These are phyloP conservation scores for Osmanthus fragrans DNA, from an alignment of 257 asterid species.

Conservation along the genomic window DNA sequence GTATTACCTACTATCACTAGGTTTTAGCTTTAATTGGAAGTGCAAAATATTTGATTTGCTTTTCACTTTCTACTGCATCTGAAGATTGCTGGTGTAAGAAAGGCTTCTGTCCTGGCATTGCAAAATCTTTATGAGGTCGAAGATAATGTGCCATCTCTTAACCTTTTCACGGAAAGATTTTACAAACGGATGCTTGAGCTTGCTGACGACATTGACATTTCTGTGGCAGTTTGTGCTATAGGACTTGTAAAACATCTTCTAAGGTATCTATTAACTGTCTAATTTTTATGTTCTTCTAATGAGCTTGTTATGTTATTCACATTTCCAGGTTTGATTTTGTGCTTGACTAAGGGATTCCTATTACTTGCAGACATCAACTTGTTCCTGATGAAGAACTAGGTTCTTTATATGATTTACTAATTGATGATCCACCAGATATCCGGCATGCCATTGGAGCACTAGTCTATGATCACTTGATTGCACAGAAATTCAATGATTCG, in stretches of 20 bases:
- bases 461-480: constrained; percentile 95
- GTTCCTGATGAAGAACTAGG: constrained; percentile 98
- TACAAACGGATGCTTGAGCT: constrained; percentile 92
- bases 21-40: constrained; percentile 17
- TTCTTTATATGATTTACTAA: constrained; percentile 85
- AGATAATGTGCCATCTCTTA: constrained; percentile 94
- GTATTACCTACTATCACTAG: neutral
- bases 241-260: constrained; percentile 94
- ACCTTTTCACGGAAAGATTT: constrained; percentile 92
- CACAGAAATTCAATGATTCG: constrained; percentile 81
- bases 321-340: constrained; percentile 18
- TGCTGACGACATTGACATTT: constrained; percentile 95
- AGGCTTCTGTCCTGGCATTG: constrained; percentile 86
- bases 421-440: constrained; percentile 94
- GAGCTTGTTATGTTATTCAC: constrained; percentile 3
- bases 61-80: constrained; percentile 20
- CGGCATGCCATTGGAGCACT: constrained; percentile 94
- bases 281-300: neutral
- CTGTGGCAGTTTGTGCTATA: constrained; percentile 98
- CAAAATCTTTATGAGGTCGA: constrained; percentile 93
- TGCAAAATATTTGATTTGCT: constrained; percentile 31
- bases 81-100: constrained; percentile 95
- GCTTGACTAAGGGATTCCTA: constrained; percentile 25
- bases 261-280: constrained; percentile 49
- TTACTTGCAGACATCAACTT: constrained; percentile 81